Evolutionary conservation across 306 rosid genomes (phyloP).

Genomic region (apple (Malus domestica)): DNA sequence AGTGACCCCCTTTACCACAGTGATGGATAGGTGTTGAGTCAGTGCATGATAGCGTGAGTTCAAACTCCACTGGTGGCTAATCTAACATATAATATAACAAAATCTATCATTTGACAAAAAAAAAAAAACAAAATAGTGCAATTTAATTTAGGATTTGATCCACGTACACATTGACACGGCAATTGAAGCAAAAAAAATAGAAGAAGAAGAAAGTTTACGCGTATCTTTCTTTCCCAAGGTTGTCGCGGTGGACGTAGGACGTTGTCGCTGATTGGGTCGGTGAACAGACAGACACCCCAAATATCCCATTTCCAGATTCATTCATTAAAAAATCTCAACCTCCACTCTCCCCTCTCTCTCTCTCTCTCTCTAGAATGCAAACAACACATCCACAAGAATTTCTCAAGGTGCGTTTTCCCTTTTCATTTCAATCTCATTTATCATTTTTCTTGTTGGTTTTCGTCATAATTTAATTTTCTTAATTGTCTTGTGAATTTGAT

Average conservation of each 20-base stretch:
- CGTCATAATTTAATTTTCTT: background rate
- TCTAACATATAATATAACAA: too few relatives aligned
- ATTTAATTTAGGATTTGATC: background rate
- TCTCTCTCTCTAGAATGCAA: background rate
- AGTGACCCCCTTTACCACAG: accelerated
- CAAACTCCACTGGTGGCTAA: accelerated
- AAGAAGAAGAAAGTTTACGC: background rate
- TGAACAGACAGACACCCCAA: background rate
- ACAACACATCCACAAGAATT: background rate
- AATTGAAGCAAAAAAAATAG: background rate
- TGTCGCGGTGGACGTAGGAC: background rate
- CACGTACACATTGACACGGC: background rate
- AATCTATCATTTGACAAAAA: too few relatives aligned
- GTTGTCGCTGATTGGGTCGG: background rate
- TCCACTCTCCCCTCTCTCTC: background rate
- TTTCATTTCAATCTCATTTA: background rate
- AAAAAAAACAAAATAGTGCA: background rate
- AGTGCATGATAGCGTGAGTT: too few relatives aligned
- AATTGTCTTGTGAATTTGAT: background rate
- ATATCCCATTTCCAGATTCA: background rate
- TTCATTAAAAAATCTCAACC: background rate
- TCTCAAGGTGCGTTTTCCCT: background rate
- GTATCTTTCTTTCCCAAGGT: background rate
- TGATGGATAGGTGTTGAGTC: accelerated
- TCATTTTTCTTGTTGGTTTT: background rate